Evolutionary conservation across 2,329 filamentous ascomycete genomes (phyloP), one percentile per base, ranked within the genome.

Genomic region (Paraphoma sp.): DNA sequence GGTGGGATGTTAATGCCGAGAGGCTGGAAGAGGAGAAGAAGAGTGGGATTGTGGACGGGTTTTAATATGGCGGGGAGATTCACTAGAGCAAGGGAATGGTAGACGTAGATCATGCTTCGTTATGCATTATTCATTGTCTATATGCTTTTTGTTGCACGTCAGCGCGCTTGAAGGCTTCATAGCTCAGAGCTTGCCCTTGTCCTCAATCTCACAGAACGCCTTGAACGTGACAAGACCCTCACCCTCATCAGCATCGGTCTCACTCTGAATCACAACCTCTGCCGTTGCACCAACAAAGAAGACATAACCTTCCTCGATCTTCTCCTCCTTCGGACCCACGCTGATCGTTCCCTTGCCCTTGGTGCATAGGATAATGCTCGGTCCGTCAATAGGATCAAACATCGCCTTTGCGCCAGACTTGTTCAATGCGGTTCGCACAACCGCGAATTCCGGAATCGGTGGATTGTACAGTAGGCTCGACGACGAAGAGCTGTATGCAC

Each of bases 371-470:
- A 98, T 78, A 67, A 99, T 93, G 75, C 93, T 97, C 0, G 95
- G 95, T 0, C 95, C 95, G 6, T 90, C 87, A 47, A 99, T 86
- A 0, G 87, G 84, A 60, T 97, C 93, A 68, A 99, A 96, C 0
- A 91, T 97, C 0, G 87, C 92, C 78, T 96, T 97, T 30, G 91
- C 87, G 2, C 88, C 90, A 0, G 83, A 77, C 43, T 79, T 81
- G 64, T 89, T 89, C 36, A 99, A 81, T 10, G 90, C 86, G 0
- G 91, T 90, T 70, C 92, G 89, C 45, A 97, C 87, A 14, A 99
- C 94, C 64, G 88, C 90, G 77, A 99, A 99, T 75, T 99, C 95
- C 50, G 97, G 92, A 62, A 99, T 99, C 0, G 95, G 95, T 0
- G 95, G 95, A 72, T 99, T 91, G 77, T 99, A 99, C 14, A 98